A percentile compares a stretch with the other conserved stretches of the same genome.
Conservation (phyloP, 2,329 filamentous ascomycete species). For the Colletotrichum shisoi region DNA sequence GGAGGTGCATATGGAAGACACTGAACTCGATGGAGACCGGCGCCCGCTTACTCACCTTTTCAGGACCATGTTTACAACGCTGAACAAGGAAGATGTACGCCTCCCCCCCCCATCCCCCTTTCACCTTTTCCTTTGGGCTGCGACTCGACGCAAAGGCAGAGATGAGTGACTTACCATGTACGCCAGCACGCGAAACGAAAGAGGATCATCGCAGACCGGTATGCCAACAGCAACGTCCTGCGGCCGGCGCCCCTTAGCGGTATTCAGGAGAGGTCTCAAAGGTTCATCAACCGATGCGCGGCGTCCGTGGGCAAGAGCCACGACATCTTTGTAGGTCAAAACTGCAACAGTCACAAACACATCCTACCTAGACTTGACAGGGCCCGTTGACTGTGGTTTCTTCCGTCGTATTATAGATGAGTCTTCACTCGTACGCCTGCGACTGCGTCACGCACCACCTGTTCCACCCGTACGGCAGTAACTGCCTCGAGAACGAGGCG, state of each 20-base stretch:
- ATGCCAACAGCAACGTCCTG: constrained; percentile 73
- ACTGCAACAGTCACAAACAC: background rate
- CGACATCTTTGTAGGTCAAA: constrained; percentile 66
- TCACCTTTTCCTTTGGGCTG: too few relatives aligned
- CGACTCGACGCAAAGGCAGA: background rate
- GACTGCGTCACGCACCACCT: constrained; percentile 74
- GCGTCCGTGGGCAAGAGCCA: constrained; percentile 56
- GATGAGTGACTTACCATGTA: background rate
- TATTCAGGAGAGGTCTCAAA: constrained; percentile 63
- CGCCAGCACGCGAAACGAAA: constrained; percentile 68
- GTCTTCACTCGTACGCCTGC: constrained; percentile 71
- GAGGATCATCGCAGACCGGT: constrained; percentile 70
- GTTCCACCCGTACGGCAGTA: constrained; percentile 71
- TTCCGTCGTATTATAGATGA: constrained; percentile 25
- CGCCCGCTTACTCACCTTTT: background rate
- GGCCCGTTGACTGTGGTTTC: background rate
- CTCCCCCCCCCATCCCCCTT: background rate
- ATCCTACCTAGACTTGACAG: constrained; percentile 25
- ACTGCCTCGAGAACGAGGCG: constrained; percentile 63
- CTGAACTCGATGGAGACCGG: background rate
- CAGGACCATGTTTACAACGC: constrained; percentile 68
- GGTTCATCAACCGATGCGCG: constrained; percentile 63
- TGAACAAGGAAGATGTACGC: constrained; percentile 62
- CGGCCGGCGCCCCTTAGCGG: constrained; percentile 62
- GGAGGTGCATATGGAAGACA: constrained; percentile 52